Conservation (phyloP, 2,329 filamentous ascomycete species). For the Aspergillus uvarum region DNA sequence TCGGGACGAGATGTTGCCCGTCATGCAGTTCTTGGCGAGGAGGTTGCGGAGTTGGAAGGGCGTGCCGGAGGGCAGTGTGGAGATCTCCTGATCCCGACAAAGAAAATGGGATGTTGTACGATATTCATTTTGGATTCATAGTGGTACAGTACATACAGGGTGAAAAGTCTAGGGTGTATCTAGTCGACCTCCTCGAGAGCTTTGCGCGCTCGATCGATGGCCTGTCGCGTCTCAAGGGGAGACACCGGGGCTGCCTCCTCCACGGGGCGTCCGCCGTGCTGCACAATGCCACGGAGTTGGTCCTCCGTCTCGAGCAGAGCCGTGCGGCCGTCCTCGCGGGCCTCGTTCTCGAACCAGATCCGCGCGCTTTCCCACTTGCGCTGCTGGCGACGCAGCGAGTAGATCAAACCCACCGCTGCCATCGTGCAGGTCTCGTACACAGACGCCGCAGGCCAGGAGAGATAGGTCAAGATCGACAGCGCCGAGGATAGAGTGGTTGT, state of each 20-base stretch:
- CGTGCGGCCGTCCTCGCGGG: slow-evolving; percentile 58
- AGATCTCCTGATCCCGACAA: slow-evolving; percentile 30
- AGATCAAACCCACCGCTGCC: slow-evolving; percentile 59
- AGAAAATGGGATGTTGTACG: slow-evolving; percentile 7
- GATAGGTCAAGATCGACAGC: slow-evolving; percentile 56
- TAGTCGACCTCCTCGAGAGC: slow-evolving; percentile 43
- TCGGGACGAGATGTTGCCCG: slow-evolving; percentile 81
- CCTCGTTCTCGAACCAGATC: slow-evolving; percentile 51
- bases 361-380: slow-evolving; percentile 58
- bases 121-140: slow-evolving; percentile 1
- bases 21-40: slow-evolving; percentile 72
- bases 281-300: slow-evolving; percentile 48
- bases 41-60: slow-evolving; percentile 45
- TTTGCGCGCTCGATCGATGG: slow-evolving; percentile 48
- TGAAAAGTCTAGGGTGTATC: background rate
- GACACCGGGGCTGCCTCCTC: slow-evolving; percentile 38
- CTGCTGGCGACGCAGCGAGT: slow-evolving; percentile 58
- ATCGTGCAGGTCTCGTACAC: slow-evolving; percentile 60
- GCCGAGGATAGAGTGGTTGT: slow-evolving; percentile 65
- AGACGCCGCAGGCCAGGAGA: slow-evolving; percentile 53
- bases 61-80: slow-evolving; percentile 47
- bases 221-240: slow-evolving; percentile 39
- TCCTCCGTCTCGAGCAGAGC: slow-evolving; percentile 56
- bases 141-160: slow-evolving; percentile 4
- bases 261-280: slow-evolving; percentile 42